phyloP scores from a whole-genome alignment of 208 protist species.

The Leishmania major region DNA sequence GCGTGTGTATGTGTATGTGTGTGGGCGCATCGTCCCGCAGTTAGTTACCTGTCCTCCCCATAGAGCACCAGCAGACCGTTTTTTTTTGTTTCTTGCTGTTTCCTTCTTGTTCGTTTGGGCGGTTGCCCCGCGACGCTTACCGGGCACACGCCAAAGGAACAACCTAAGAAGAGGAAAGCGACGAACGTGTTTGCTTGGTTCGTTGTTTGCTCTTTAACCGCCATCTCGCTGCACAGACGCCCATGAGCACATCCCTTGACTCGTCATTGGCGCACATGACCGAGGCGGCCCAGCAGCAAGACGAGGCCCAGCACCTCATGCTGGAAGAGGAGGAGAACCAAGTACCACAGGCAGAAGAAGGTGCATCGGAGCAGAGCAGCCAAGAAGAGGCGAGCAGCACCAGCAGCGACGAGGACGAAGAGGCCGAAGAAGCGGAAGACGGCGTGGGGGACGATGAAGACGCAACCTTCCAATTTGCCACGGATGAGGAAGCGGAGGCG shows the following conservation, averaged over 20 bases:
- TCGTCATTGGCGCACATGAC: background rate
- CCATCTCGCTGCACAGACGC: background rate
- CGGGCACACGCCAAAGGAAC: background rate
- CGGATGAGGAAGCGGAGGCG: slow-evolving; percentile 60
- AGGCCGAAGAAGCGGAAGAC: slow-evolving; percentile 13
- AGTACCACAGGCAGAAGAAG: background rate
- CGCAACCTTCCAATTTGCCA: slow-evolving; percentile 44
- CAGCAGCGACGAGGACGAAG: slow-evolving; percentile 34
- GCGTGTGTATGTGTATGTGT: background rate
- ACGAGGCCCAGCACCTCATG: background rate
- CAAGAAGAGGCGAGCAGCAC: slow-evolving; percentile 15
- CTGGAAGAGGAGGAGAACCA: slow-evolving; percentile 2
- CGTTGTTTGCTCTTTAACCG: background rate
- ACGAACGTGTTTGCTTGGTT: background rate
- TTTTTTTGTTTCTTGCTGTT: background rate
- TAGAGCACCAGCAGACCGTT: background rate
- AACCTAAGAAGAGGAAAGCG: too few relatives aligned
- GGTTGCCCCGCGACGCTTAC: background rate
- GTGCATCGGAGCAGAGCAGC: slow-evolving; percentile 7
- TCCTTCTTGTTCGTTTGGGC: background rate
- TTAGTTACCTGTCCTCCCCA: background rate
- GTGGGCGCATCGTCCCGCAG: background rate
- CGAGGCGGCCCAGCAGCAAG: slow-evolving; percentile 6
- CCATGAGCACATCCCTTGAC: slow-evolving; percentile 12
- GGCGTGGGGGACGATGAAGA: slow-evolving; percentile 50